Base-by-base conservation (phyloP, 768 basidiomycete genomes). In the Megacollybia marginata region DNA sequence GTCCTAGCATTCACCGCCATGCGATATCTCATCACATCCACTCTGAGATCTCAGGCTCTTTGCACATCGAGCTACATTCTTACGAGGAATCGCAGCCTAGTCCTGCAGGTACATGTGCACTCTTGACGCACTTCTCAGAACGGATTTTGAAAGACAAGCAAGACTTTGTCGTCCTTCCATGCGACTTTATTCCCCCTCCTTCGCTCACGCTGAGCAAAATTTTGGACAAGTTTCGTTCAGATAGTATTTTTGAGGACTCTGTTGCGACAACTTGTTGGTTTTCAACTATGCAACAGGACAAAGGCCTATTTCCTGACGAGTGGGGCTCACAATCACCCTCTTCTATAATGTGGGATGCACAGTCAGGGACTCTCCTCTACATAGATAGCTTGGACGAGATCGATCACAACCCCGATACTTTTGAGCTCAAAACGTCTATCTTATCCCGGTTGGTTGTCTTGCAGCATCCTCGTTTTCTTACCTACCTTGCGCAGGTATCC, bases 101-200 rank as follows among this genome's bases (percentile, higher is more conserved):
- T 15, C 73, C 74, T 48, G 72, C 75, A 7, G 90, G 88, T 40
- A 91, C 88, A 2, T 87, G 85, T 54, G 72, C 79, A 18, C 72
- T 94, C 20, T 74, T 95, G 51, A 78, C 81, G 47, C 80, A 91
- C 60, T 90, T 93, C 64, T 75, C 88, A 9, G 69, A 62, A 44
- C 82, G 83, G 44, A 92, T 94, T 54, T 44, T 40, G 13, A 28
- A 28, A 28, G 23, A 28, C 23, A 73, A 77, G 54, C 81, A 81
- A 52, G 94, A 96, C 64, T 94, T 96, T 64, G 78, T 96, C 36
- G 65, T 97, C 19, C 76, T 97, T 2, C 87, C 94, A 7, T 96
- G 92, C 60, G 94, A 97, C 64, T 89, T 96, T 46, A 75, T 92
- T 18, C 84, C 92, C 9, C 85, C 92, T 0, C 69, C 83, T 0